phyloP scores from a whole-genome alignment of 805 yeast species.

The Metschnikowia amazonensis region DNA sequence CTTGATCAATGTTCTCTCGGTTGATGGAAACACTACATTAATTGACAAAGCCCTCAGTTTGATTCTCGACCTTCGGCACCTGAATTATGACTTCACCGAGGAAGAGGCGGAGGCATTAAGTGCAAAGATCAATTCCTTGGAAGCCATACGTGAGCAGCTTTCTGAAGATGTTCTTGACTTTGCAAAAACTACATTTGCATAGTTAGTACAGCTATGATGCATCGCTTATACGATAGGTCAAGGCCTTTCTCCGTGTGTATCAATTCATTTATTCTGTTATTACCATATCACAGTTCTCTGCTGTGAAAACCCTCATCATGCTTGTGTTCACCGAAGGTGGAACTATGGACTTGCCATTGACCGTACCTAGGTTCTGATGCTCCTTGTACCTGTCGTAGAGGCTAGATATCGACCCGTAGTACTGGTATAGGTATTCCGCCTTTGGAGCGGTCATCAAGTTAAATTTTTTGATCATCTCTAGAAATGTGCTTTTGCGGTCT shows the following conservation, averaged over 20 bases:
- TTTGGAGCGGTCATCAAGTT: constrained; percentile 53
- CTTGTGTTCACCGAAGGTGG: constrained; percentile 50
- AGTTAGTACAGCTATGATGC: not conserved
- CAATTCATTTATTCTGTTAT: constrained; percentile 20
- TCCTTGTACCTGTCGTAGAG: constrained; percentile 25
- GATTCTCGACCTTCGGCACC: constrained; percentile 41
- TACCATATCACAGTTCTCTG: constrained; percentile 46
- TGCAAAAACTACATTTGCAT: constrained; percentile 42
- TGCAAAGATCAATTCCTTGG: constrained; percentile 35
- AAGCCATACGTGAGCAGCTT: constrained; percentile 44
- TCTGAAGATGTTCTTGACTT: constrained; percentile 51
- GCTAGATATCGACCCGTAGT: constrained; percentile 38
- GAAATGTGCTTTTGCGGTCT: constrained; percentile 43
- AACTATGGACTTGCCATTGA: constrained; percentile 45
- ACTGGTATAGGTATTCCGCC: constrained; percentile 42
- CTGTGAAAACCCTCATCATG: constrained; percentile 45
- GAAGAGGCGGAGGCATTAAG: constrained; percentile 39
- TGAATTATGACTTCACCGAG: constrained; percentile 42
- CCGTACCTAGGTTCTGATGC: constrained; percentile 23
- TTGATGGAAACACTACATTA: constrained; percentile 43
- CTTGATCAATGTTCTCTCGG: constrained; percentile 28
- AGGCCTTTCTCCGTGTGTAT: not conserved
- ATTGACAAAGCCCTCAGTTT: constrained; percentile 56
- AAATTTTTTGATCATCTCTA: constrained; percentile 52
- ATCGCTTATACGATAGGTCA: not conserved